Percentiles rank a stretch among this genome's conserved stretches.
These are phyloP conservation scores for Wickerhamiella qilinensis DNA, from an alignment of 805 yeast species.

Conservation along the genomic window DNA sequence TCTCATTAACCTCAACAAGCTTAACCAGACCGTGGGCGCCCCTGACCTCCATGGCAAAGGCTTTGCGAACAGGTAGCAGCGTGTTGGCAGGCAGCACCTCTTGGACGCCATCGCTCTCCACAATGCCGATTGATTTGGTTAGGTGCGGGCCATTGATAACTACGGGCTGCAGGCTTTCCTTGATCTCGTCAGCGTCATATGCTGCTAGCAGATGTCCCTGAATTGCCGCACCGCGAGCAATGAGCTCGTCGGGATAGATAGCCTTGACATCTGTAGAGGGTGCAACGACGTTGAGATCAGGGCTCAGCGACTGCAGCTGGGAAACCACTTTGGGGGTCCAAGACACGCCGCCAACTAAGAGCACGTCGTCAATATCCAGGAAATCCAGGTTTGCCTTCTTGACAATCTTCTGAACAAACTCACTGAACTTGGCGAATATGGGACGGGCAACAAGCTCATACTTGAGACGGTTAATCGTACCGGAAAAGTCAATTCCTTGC, in stretches of 20 bases:
- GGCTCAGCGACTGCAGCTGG: conserved; percentile 44
- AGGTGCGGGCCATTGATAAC: conserved; percentile 82
- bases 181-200: conserved; percentile 68
- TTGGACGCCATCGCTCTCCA: conserved; percentile 57
- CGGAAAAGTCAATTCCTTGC: conserved; percentile 85
- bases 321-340: conserved; percentile 81
- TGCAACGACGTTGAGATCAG: conserved; percentile 65
- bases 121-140: conserved; percentile 68
- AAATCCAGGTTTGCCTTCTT: conserved; percentile 71
- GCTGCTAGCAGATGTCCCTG: conserved; percentile 77
- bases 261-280: conserved; percentile 66
- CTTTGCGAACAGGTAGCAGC: conserved; percentile 76
- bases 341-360: conserved; percentile 87
- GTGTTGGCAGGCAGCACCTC: conserved; percentile 70
- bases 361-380: conserved; percentile 77
- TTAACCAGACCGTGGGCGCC: conserved; percentile 48
- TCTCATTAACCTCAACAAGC: conserved; percentile 57
- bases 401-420: conserved; percentile 59
- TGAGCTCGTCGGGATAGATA: conserved; percentile 72
- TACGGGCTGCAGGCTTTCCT: conserved; percentile 69
- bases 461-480: conserved; percentile 84
- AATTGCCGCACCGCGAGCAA: conserved; percentile 89
- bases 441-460: conserved; percentile 75
- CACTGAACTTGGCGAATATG: conserved; percentile 58
- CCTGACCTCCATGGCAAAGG: conserved; percentile 43